These are phyloP conservation scores for Clavispora santaluciae DNA, from an alignment of 805 yeast genomes.

Conservation along the genomic window DNA sequence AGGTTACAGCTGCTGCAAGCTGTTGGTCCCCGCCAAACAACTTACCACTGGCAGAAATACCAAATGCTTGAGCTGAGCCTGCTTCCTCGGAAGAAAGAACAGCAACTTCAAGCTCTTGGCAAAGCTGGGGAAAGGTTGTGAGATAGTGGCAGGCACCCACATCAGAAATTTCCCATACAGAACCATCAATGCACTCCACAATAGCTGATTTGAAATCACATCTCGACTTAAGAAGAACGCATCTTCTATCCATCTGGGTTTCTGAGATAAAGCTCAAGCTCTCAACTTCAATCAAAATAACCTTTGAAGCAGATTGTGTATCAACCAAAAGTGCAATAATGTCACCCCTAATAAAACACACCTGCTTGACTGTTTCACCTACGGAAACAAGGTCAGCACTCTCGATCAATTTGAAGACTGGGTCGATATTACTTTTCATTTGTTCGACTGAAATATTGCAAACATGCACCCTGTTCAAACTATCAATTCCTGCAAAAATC, in stretches of 20 bases:
- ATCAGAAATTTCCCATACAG: constrained; percentile 39
- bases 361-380: constrained; percentile 55
- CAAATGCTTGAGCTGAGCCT: constrained; percentile 49
- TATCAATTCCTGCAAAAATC: constrained; percentile 52
- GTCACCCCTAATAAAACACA: constrained; percentile 50
- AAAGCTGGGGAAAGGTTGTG: constrained; percentile 62
- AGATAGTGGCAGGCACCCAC: constrained; percentile 29
- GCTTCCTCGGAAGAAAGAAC: constrained; percentile 15
- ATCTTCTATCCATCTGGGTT: constrained; percentile 27
- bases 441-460: constrained; percentile 43
- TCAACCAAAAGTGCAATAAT: constrained; percentile 58
- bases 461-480: constrained; percentile 25
- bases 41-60: constrained; percentile 72
- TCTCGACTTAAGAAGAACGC: constrained; percentile 52
- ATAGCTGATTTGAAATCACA: constrained; percentile 50
- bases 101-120: constrained; percentile 52
- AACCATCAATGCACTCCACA: constrained; percentile 61
- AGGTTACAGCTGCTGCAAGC: constrained; percentile 73
- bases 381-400: constrained; percentile 26
- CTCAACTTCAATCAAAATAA: constrained; percentile 45
- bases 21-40: constrained; percentile 58
- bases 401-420: constrained; percentile 32
- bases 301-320: constrained; percentile 43
- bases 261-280: background rate
- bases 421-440: constrained; percentile 47